Percentiles rank a stretch among this genome's conserved stretches.
These are phyloP conservation scores for Dactylonectria estremocensis DNA, from an alignment of 2,329 filamentous ascomycete genomes.

Conservation along the genomic window DNA sequence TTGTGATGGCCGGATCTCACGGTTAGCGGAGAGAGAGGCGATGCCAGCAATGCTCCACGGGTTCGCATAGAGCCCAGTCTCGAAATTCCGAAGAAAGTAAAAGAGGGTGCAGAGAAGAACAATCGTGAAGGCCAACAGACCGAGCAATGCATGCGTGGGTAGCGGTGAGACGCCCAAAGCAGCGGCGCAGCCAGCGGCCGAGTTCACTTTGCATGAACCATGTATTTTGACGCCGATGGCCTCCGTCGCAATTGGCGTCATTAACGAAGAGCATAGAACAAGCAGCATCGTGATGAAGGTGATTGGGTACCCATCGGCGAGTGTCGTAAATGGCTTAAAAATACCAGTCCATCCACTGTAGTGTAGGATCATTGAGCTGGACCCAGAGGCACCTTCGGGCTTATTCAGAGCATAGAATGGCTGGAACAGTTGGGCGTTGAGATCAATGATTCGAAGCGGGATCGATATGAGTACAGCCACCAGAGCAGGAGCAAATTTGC, in stretches of 20 bases:
- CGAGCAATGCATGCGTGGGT: constrained; percentile 35
- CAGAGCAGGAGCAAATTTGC: constrained; percentile 60
- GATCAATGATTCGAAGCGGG: constrained; percentile 58
- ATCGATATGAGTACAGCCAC: constrained; percentile 58
- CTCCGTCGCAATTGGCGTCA: constrained; percentile 40
- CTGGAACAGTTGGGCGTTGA: constrained; percentile 59
- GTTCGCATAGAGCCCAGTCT: constrained; percentile 43
- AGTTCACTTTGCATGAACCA: constrained; percentile 33
- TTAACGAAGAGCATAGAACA: constrained; percentile 28
- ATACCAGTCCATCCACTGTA: constrained; percentile 57
- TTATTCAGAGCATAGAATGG: constrained; percentile 61
- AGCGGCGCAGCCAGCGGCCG: constrained; percentile 40
- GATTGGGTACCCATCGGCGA: constrained; percentile 55
- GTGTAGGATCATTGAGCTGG: constrained; percentile 59
- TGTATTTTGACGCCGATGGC: constrained; percentile 44
- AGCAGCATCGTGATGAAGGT: constrained; percentile 37
- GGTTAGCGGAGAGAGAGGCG: constrained; percentile 40
- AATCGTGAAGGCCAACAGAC: constrained; percentile 25
- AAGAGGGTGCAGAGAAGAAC: constrained; percentile 30
- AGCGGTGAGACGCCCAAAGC: constrained; percentile 37
- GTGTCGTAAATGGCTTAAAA: constrained; percentile 51
- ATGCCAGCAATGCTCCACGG: constrained; percentile 40
- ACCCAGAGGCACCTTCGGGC: constrained; percentile 55
- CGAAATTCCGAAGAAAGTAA: constrained; percentile 36
- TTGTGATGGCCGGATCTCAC: constrained; percentile 33